Conservation (phyloP, 371 early-diverging fungal genomes). For the Paramicrosporidium saccamoebae region DNA sequence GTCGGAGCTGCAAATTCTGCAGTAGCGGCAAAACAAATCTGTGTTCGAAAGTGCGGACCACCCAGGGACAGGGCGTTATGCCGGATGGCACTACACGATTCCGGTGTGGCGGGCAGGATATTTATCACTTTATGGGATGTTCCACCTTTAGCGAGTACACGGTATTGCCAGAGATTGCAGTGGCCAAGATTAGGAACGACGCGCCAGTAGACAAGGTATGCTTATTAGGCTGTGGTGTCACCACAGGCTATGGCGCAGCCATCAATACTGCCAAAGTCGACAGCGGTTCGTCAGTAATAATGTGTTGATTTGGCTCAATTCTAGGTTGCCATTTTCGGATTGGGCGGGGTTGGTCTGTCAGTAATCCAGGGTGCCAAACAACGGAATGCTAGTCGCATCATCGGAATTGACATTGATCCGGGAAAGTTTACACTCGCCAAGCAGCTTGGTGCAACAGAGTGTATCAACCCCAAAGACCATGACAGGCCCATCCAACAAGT, state of each 20-base stretch:
- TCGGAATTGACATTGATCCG: slow-evolving; percentile 66
- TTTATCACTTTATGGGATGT: slow-evolving; percentile 85
- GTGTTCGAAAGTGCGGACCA: slow-evolving; percentile 54
- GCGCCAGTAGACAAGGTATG: slow-evolving; percentile 56
- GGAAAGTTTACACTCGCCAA: slow-evolving; percentile 23
- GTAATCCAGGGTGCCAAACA: slow-evolving; percentile 54
- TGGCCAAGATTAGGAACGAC: slow-evolving; percentile 42
- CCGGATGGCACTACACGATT: slow-evolving; percentile 76
- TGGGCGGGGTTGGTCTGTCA: slow-evolving; percentile 72
- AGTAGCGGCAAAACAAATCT: slow-evolving; percentile 77
- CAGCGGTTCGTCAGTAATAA: slow-evolving; percentile 18
- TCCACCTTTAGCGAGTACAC: slow-evolving; percentile 86
- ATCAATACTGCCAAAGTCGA: slow-evolving; percentile 64
- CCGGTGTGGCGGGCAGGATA: slow-evolving; percentile 46
- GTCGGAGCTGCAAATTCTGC: slow-evolving; percentile 78
- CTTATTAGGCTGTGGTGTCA: slow-evolving; percentile 74
- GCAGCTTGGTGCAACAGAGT: slow-evolving; percentile 70
- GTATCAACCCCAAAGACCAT: slow-evolving; percentile 50
- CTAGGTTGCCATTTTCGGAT: slow-evolving; percentile 59
- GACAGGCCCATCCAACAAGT: slow-evolving; percentile 38
- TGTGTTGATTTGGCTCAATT: too few species aligned
- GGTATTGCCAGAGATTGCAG: slow-evolving; percentile 55
- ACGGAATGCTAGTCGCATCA: slow-evolving; percentile 39
- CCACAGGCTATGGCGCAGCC: slow-evolving; percentile 84
- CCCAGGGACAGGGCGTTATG: slow-evolving; percentile 80